Evolutionary conservation across 2,329 filamentous ascomycete species (phyloP).

Genomic region (Claviceps sp.): DNA sequence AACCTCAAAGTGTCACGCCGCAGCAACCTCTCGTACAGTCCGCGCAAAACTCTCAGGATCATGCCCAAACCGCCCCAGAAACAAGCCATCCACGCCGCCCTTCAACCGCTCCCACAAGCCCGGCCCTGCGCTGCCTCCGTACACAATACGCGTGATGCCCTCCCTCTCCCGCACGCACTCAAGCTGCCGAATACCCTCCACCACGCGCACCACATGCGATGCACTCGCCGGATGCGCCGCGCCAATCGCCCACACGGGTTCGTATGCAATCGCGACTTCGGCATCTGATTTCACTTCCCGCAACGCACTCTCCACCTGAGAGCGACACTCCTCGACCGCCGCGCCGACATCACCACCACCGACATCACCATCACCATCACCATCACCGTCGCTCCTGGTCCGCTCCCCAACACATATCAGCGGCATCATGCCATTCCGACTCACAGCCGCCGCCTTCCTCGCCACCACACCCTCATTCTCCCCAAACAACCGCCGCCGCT

Average conservation of each 20-base stretch:
- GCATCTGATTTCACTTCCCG: constrained; percentile 44
- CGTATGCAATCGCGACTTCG: constrained; percentile 69
- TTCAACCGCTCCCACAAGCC: constrained; percentile 58
- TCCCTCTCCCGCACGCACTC: constrained; percentile 36
- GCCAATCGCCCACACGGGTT: constrained; percentile 83
- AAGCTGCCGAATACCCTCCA: constrained; percentile 44
- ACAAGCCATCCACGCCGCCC: constrained; percentile 64
- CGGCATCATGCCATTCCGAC: constrained; percentile 57
- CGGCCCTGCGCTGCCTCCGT: constrained; percentile 72
- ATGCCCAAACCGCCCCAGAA: constrained; percentile 71
- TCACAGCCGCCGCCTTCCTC: constrained; percentile 55
- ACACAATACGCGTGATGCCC: constrained; percentile 56
- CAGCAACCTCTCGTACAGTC: constrained; percentile 59
- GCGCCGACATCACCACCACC: constrained; percentile 38
- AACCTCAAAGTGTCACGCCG: constrained; percentile 14
- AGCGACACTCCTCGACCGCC: constrained; percentile 52
- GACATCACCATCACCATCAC: constrained; percentile 32
- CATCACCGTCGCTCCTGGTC: constrained; percentile 31
- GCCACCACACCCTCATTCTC: constrained; percentile 60
- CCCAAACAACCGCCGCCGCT: constrained; percentile 56
- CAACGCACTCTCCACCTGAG: constrained; percentile 53
- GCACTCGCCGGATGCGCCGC: constrained; percentile 56
- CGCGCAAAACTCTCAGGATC: constrained; percentile 57
- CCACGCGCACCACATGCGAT: constrained; percentile 60
- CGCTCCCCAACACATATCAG: constrained; percentile 72